These are phyloP conservation scores for Brassica incana DNA, from an alignment of 345 rosid species.

Conservation along the genomic window DNA sequence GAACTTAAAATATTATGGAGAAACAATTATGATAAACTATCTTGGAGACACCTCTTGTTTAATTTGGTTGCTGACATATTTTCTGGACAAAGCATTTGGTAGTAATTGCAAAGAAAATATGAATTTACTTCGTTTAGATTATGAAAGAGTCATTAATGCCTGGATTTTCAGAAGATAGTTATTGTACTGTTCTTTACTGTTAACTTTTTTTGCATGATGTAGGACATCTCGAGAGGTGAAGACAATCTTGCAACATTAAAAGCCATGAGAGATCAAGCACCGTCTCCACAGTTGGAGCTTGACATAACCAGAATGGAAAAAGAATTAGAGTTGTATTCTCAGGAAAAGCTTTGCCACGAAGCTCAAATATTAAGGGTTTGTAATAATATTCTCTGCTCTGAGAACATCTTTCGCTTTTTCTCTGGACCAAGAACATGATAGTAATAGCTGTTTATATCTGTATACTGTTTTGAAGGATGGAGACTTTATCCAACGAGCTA, in stretches of 20 bases:
- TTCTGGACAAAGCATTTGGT: background rate
- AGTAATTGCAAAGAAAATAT: background rate
- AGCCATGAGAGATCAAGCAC: constrained; percentile 70
- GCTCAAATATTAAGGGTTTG: constrained; percentile 93
- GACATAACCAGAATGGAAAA: constrained; percentile 81
- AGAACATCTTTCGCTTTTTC: background rate
- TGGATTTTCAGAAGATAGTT: constrained; percentile 21
- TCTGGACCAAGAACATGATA: constrained; percentile 9
- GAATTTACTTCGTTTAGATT: constrained; percentile 5
- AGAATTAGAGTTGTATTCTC: constrained; percentile 70
- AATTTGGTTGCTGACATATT: background rate
- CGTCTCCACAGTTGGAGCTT: constrained; percentile 61
- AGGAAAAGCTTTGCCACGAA: constrained; percentile 91
- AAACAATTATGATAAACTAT: background rate
- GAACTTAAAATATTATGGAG: constrained; percentile 4
- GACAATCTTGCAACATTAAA: constrained; percentile 67
- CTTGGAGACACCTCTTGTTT: constrained; percentile 1
- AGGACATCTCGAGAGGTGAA: constrained; percentile 90
- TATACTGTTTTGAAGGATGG: constrained; percentile 57
- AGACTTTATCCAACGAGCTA: constrained; percentile 73
- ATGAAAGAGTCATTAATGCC: constrained; percentile 11
- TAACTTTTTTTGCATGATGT: constrained; percentile 9
- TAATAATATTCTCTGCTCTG: constrained; percentile 28
- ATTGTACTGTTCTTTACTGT: constrained; percentile 5
- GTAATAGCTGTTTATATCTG: constrained; percentile 8